phyloP scores from a whole-genome alignment of 352 stramenopile species.

The Pythium insidiosum region DNA sequence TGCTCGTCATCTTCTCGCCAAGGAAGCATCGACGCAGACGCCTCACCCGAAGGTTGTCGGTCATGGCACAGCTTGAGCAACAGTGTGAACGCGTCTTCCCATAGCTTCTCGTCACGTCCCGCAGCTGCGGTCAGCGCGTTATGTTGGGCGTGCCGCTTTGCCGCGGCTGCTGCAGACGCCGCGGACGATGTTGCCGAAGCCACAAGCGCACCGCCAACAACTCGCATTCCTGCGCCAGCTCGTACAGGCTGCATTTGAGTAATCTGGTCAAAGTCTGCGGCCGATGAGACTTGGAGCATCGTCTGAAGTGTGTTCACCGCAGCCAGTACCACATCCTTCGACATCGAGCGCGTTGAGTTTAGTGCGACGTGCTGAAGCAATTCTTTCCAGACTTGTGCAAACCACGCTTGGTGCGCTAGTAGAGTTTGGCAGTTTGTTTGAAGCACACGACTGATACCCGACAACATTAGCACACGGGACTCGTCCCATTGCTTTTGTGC shows the following conservation, averaged over 20 bases:
- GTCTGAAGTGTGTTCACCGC: slow-evolving; percentile 72
- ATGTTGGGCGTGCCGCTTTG: too few species aligned
- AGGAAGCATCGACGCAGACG: neutral
- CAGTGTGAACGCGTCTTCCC: slow-evolving; percentile 59
- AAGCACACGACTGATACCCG: slow-evolving; percentile 91
- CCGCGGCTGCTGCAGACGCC: slow-evolving; percentile 6
- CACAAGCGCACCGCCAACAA: slow-evolving; percentile 81
- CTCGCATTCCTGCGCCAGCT: slow-evolving; percentile 82
- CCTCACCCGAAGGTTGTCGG: slow-evolving; percentile 15
- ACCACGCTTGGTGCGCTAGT: slow-evolving; percentile 50
- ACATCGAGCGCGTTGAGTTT: slow-evolving; percentile 38
- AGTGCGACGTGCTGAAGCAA: slow-evolving; percentile 52
- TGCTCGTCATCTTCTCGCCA: slow-evolving; percentile 73
- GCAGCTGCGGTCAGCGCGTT: too few species aligned
- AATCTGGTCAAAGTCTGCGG: slow-evolving; percentile 64
- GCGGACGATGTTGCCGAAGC: slow-evolving; percentile 21
- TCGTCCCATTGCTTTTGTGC: slow-evolving; percentile 96
- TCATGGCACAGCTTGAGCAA: slow-evolving; percentile 50
- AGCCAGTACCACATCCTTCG: slow-evolving; percentile 75
- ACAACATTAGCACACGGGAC: slow-evolving; percentile 92
- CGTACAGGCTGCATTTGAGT: slow-evolving; percentile 66
- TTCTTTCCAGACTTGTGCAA: slow-evolving; percentile 50
- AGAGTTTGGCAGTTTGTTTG: slow-evolving; percentile 75
- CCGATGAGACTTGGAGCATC: slow-evolving; percentile 72
- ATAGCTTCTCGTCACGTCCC: slow-evolving; percentile 46